phyloP scores from a whole-genome alignment of 805 yeast species.

The Metschnikowia santaceciliae region DNA sequence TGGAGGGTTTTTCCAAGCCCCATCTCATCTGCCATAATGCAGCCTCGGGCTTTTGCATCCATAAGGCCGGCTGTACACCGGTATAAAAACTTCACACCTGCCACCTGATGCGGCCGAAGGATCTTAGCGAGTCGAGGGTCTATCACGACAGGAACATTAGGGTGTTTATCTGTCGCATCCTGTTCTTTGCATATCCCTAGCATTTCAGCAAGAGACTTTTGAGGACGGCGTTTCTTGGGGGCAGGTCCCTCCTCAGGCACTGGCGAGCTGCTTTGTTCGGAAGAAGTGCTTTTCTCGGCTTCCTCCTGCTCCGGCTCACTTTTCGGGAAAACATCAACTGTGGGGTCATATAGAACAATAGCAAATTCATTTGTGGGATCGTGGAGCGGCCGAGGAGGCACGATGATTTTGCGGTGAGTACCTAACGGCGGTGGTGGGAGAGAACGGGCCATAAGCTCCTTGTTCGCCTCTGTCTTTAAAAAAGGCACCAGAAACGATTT shows the following conservation, averaged over 20 bases:
- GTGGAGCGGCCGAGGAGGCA: conserved; percentile 90
- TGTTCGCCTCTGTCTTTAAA: conserved; percentile 32
- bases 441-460: conserved; percentile 25
- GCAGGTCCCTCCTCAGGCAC: conserved; percentile 12
- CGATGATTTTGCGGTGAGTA: conserved; percentile 59
- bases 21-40: conserved; percentile 98
- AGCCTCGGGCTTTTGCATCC: conserved; percentile 83
- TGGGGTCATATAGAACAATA: conserved; percentile 91
- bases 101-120: conserved; percentile 92
- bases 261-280: conserved; percentile 7
- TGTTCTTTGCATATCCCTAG: conserved; percentile 63
- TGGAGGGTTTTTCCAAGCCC: conserved; percentile 90
- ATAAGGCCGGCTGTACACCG: conserved; percentile 86
- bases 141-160: conserved; percentile 92
- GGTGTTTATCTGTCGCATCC: conserved; percentile 49
- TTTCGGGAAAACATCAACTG: conserved; percentile 60
- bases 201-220: conserved; percentile 72
- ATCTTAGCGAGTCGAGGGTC: conserved; percentile 84
- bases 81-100: conserved; percentile 89
- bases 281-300: background rate
- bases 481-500: conserved; percentile 63
- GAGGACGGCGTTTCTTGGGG: conserved; percentile 39
- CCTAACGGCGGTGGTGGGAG: conserved; percentile 82
- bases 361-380: conserved; percentile 94
- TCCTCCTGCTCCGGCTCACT: conserved; percentile 20